phyloP scores from a whole-genome alignment of 2,329 filamentous ascomycete genomes.

The Botryotinia convoluta region DNA sequence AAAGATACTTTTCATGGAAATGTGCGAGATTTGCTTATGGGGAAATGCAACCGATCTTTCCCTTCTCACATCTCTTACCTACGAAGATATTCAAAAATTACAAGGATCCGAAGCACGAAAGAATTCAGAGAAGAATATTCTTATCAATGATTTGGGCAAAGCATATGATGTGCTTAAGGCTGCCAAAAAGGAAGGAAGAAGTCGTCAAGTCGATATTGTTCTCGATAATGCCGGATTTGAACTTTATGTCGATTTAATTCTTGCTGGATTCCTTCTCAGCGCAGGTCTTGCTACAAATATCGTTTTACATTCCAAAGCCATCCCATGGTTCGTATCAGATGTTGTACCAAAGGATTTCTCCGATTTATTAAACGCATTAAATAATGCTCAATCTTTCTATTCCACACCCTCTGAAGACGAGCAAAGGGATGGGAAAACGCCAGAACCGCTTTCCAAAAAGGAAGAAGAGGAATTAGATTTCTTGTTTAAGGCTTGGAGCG shows the following conservation, averaged over 20 bases:
- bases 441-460: constrained; percentile 61
- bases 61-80: constrained; percentile 82
- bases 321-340: constrained; percentile 98
- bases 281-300: constrained; percentile 81
- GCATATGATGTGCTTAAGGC: constrained; percentile 68
- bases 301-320: constrained; percentile 87
- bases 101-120: constrained; percentile 88
- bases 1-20: constrained; percentile 78
- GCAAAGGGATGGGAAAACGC: constrained; percentile 52
- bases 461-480: constrained; percentile 69
- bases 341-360: constrained; percentile 84
- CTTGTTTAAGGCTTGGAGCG: constrained; percentile 78
- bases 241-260: constrained; percentile 88
- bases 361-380: constrained; percentile 77
- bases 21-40: constrained; percentile 97
- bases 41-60: constrained; percentile 95
- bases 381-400: constrained; percentile 76
- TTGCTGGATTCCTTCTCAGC: constrained; percentile 85
- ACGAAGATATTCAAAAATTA: constrained; percentile 95
- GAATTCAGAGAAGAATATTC: constrained; percentile 83
- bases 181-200: constrained; percentile 61
- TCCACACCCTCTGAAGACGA: constrained; percentile 69
- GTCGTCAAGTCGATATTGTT: constrained; percentile 85
- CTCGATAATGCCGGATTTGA: constrained; percentile 98
- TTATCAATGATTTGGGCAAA: constrained; percentile 76